phyloP scores from a whole-genome alignment of 257 asterid genomes.

The Nicotiana noctiflora region DNA sequence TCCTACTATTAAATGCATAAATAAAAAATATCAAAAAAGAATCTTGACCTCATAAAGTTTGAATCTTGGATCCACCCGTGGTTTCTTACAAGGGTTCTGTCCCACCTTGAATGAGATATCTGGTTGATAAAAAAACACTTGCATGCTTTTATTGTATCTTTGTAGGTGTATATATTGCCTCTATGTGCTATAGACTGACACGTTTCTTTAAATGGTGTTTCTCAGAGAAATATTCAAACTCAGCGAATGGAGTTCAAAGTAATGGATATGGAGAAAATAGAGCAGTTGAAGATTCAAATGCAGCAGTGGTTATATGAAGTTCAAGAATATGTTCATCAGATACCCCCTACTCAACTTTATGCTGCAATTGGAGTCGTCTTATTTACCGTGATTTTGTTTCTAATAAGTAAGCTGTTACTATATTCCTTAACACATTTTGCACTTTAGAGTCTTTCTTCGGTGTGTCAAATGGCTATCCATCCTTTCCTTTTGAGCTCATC shows the following conservation, averaged over 20 bases:
- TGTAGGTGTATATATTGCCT: neutral
- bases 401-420: slow-evolving; percentile 28
- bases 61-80: too few relatives aligned
- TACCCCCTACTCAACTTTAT: slow-evolving; percentile 46
- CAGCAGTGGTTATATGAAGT: slow-evolving; percentile 28
- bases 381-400: slow-evolving; percentile 28
- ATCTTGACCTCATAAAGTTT: too few relatives aligned
- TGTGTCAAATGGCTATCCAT: neutral
- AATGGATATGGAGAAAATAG: slow-evolving; percentile 46
- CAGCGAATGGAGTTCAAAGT: neutral
- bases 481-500: neutral
- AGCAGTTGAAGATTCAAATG: slow-evolving; percentile 39
- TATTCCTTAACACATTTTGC: neutral
- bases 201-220: neutral
- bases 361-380: slow-evolving; percentile 41
- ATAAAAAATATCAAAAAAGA: too few relatives aligned
- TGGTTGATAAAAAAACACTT: neutral
- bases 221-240: neutral
- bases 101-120: neutral
- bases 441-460: neutral
- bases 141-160: neutral
- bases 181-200: neutral
- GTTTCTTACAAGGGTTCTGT: neutral
- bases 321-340: slow-evolving; percentile 24
- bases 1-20: too few relatives aligned